Conservation (phyloP, 371 early-diverging fungal species). For the Mucor circinelloides region DNA sequence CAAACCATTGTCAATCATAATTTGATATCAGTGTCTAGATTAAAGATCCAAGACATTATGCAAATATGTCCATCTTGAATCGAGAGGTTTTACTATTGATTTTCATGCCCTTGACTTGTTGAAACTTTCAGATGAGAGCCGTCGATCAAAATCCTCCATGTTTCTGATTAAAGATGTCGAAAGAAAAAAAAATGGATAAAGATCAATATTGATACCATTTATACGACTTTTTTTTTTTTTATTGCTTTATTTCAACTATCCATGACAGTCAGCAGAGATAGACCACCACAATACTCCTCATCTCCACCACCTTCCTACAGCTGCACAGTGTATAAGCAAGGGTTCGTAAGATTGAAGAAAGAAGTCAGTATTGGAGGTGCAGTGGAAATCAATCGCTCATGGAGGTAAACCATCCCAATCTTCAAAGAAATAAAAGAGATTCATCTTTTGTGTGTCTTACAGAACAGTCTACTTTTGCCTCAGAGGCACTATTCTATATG, state of each 20-base stretch:
- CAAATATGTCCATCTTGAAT: not conserved
- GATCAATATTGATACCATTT: not conserved
- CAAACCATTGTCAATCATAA: too few species aligned
- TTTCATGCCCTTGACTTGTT: not conserved
- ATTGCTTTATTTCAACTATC: not conserved
- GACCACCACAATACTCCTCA: not conserved
- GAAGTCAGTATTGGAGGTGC: constrained; percentile 17
- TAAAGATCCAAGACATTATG: not conserved
- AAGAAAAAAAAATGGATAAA: not conserved
- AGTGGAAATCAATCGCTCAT: constrained; percentile 20
- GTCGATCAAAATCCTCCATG: not conserved
- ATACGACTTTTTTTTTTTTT: not conserved
- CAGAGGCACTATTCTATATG: constrained; percentile 10
- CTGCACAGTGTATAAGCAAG: constrained; percentile 43
- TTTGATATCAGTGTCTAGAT: not conserved
- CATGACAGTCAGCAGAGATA: not conserved
- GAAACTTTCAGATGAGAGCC: not conserved
- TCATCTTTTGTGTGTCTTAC: not conserved
- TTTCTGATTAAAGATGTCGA: not conserved
- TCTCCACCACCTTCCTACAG: constrained; percentile 26
- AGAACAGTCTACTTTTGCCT: constrained; percentile 17
- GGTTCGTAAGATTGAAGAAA: constrained; percentile 33
- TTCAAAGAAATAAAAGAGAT: not conserved
- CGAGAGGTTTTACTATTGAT: not conserved
- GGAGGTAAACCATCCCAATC: constrained; percentile 31